Evolutionary conservation across 179 eudicot genomes (phyloP), one percentile per base, ranked within the genome.

Genomic region (Camellia oleifera): DNA sequence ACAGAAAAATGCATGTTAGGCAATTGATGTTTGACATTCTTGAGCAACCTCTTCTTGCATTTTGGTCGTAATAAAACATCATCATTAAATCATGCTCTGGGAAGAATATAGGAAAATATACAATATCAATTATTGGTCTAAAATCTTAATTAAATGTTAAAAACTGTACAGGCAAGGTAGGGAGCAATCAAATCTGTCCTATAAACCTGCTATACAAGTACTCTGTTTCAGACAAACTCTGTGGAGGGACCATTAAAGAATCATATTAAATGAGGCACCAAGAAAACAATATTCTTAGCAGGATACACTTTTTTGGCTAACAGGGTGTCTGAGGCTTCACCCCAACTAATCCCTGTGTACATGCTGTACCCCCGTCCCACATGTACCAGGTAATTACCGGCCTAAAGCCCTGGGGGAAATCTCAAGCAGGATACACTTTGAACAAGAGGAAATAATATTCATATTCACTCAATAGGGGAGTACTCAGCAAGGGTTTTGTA

Each of bases 31-130:
- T 42, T n/a, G 9, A 17, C 78, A 44, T 75, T 63, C 53, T 58
- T 74, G 53, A 13, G 75, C 58, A 72, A 18, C 56, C 20, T 18
- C 57, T 70, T 62, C 66, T 62, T 62, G 66, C 26, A n/a, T 62
- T 3, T 62, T 62, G 26, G 66, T 23, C 45, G 13, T 52, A 50
- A 11, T 14, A 72, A 72, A 72, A 26, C 46, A 12, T 53, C 18
- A 54, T 72, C 18, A 53, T 40, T 23, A 18, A 69, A 23, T 53
- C 76, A 73, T 53, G 62, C 46, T 54, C 18, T 58, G 52, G 45
- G 67, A 58, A 75, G 14, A 57, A 58, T 58, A 11, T 58, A 14
- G 60, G 66, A 17, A 61, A 45, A 76, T 61, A 76, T 26, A 45
- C 50, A 45, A 0, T 4, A 10, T 23, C 14, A 10, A 12, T 11